Conservation (phyloP, 139 green algal species). For the Astrephomene gubernaculifera region DNA sequence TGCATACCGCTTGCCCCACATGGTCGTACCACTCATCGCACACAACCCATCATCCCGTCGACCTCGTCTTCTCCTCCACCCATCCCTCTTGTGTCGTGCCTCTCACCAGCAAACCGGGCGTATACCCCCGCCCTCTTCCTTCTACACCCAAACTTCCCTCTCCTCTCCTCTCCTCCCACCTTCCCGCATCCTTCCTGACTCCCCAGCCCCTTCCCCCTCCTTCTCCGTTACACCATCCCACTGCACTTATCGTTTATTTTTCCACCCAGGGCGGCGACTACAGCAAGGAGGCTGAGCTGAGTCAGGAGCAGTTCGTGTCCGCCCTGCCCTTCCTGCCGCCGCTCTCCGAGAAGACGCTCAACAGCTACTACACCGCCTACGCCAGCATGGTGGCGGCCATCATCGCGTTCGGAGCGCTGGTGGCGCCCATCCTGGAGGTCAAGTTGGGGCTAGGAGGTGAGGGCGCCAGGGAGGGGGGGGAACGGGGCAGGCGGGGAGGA, state of each 20-base stretch:
- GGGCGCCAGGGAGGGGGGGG: neutral
- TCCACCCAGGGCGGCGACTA: conserved; percentile 20
- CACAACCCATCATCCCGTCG: too few relatives aligned
- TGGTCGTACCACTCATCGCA: too few relatives aligned
- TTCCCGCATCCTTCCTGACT: too few relatives aligned
- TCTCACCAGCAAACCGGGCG: too few relatives aligned
- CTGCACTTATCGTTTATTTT: too few relatives aligned
- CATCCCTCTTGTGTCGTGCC: too few relatives aligned
- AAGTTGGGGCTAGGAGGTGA: conserved; percentile 91
- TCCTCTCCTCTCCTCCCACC: too few relatives aligned
- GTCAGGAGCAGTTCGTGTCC: conserved; percentile 75
- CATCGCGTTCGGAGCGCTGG: conserved; percentile 94
- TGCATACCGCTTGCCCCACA: too few relatives aligned
- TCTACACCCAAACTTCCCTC: too few relatives aligned
- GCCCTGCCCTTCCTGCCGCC: conserved; percentile 92
- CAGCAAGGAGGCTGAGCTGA: conserved; percentile 63
- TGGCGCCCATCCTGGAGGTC: conserved; percentile 94
- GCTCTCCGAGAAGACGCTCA: conserved; percentile 86
- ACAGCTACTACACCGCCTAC: conserved; percentile 90
- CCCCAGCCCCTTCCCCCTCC: neutral
- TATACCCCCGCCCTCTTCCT: too few relatives aligned
- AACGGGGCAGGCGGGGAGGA: neutral
- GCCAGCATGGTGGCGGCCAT: conserved; percentile 72
- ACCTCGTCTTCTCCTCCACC: too few relatives aligned
- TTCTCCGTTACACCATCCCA: too few relatives aligned